Base-by-base conservation (phyloP, 139 green algal species). In the Chlorella sp. region DNA sequence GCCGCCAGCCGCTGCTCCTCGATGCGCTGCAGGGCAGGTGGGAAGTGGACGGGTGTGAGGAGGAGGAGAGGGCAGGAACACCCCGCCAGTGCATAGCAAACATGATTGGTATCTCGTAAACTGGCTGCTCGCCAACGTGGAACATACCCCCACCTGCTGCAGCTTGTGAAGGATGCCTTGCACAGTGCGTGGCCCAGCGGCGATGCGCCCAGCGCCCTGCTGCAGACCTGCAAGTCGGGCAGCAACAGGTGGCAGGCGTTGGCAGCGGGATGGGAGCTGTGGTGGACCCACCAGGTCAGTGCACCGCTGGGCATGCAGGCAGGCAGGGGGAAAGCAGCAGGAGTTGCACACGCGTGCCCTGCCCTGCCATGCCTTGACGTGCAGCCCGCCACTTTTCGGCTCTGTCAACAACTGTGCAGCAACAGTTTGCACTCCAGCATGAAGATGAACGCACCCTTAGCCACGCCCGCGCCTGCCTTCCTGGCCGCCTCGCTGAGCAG, bases 1-100 rank as follows among this genome's bases (percentile, higher is more conserved):
- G 68, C 58, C 20, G 32, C 19, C 72, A 91, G 70, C 48, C 91
- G 88, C 43, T 91, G 73, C 81, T 93, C 87, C 83, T 93, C 84
- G 30, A 91, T 88, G 38, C 87, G 90, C 32, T 82, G 51, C 51
- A 60, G 16, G 13, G 16, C 51, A 24, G 14, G 24, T 26, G 2
- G 14, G 24, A 3, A 3, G 13, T 11, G 2, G 51, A 60, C 14
- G 9, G 14, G 2, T 11, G 9, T 60, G 51, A 60, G 51, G 46
- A 11, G 8, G 46, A 11, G 11, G n/a, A n/a, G n/a, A n/a, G n/a
- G n/a, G n/a, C n/a, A n/a, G n/a, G n/a, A n/a, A n/a, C n/a, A n/a
- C n/a, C n/a, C n/a, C n/a, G n/a, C n/a, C n/a, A n/a, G n/a, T n/a
- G n/a, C n/a, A n/a, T n/a, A n/a, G n/a, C n/a, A n/a, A n/a, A n/a